Evolutionary conservation across 306 rosid species (phyloP), one percentile per base, ranked within the genome.

Genomic region (Casuarina cunninghamiana): DNA sequence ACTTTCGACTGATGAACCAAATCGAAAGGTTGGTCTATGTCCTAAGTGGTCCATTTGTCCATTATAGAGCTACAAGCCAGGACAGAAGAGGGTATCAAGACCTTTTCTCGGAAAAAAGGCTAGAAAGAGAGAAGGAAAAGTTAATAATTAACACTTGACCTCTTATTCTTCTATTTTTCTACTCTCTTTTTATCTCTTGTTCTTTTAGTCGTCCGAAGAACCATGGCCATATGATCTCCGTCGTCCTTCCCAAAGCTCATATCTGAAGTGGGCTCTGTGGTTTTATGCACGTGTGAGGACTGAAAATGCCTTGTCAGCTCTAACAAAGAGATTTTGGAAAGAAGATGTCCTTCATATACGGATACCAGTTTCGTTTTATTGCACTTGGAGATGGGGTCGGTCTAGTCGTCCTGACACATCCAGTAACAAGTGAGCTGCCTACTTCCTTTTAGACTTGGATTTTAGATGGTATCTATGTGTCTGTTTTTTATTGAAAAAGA

Each of bases 251-350:
- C 58, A 15, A 16, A 69, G 48, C 1, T 5, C 2, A 60, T 76
- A 42, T 7, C 5, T 61, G 55, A 26, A 49, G 37, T 15, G 55
- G 65, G 72, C 67, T 41, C 54, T 15, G 50, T 71, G 19, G 67
- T 38, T 53, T 74, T 17, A 54, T 62, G 57, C 60, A 78, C 84
- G 73, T 74, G 86, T 73, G 77, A 66, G 50, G 13, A 66, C 41
- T 66, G 15, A 8, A 32, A 17, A 9, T n/a, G 32, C 35, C 17
- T 43, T 66, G 71, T 66, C 16, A 41, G 6, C 35, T 42, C 42
- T 10, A 16, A 7, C 71, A 66, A 42, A 12, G 8, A 5, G 71
- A 66, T 42, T 41, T 50, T 13, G 1, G 5, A 15, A 63, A 39
- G 21, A 38, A 4, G 10, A 15, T 2, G 38, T 63, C 10, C 37